Evolutionary conservation across 371 early-diverging fungal genomes (phyloP).

Genomic region (Mucor lusitanicus): DNA sequence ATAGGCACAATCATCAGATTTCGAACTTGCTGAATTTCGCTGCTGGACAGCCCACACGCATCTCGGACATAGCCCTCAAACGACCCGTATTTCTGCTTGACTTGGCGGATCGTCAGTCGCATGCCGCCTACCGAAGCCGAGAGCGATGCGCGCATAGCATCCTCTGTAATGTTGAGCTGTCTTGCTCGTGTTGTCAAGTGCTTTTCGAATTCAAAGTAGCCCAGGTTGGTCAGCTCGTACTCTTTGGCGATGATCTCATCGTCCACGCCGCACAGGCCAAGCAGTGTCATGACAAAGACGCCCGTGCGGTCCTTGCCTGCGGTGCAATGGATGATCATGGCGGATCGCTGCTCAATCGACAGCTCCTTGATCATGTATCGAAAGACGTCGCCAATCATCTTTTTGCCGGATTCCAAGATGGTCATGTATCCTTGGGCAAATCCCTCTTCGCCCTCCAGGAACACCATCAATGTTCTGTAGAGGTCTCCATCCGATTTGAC

Average conservation of each 20-base stretch:
- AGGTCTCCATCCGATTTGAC: constrained; percentile 13
- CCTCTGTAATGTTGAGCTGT: constrained; percentile 24
- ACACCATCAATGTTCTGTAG: constrained; percentile 10
- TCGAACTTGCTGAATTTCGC: constrained; percentile 25
- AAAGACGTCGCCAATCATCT: constrained; percentile 20
- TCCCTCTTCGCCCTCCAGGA: constrained; percentile 21
- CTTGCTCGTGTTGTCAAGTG: constrained; percentile 13
- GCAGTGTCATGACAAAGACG: constrained; percentile 66
- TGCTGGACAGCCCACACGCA: constrained; percentile 22
- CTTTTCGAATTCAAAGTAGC: constrained; percentile 31
- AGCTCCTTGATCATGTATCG: constrained; percentile 20
- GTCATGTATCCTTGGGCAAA: constrained; percentile 24
- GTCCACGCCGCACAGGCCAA: constrained; percentile 70
- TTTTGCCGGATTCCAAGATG: constrained; percentile 25
- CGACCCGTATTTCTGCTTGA: constrained; percentile 33
- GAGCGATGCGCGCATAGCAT: constrained; percentile 38
- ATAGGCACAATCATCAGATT: constrained; percentile 36
- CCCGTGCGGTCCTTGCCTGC: constrained; percentile 90
- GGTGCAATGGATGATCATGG: constrained; percentile 79
- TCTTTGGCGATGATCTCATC: constrained; percentile 73
- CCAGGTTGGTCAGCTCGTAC: constrained; percentile 56
- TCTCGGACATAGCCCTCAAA: constrained; percentile 33
- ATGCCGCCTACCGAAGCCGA: constrained; percentile 45
- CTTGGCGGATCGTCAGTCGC: constrained; percentile 20
- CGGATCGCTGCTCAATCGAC: constrained; percentile 3